phyloP scores from a whole-genome alignment of 768 basidiomycete species.

The Naganishia kalamii region DNA sequence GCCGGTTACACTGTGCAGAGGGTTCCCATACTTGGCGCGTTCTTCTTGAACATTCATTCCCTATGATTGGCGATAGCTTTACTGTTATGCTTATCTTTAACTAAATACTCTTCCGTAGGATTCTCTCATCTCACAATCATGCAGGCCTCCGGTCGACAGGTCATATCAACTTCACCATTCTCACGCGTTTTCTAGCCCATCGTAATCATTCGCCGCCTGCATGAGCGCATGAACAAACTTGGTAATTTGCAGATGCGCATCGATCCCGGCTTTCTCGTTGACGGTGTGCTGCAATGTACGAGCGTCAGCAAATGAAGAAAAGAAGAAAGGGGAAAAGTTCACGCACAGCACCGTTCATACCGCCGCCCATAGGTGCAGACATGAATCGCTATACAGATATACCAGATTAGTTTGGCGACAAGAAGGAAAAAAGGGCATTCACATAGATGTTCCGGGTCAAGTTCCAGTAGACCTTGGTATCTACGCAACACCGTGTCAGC shows the following conservation, averaged over 20 bases:
- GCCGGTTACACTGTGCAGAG: no score
- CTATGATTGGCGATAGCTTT: no score
- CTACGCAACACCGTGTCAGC: neutral
- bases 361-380: slow-evolving; percentile 26
- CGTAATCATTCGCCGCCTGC: slow-evolving; percentile 40
- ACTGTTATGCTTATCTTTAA: no score
- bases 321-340: neutral
- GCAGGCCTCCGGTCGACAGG: no score
- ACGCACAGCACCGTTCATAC: slow-evolving; percentile 27
- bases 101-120: no score
- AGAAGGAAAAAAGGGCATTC: neutral
- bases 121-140: no score
- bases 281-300: slow-evolving; percentile 38
- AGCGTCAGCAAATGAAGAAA: neutral
- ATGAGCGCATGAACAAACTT: slow-evolving; percentile 43
- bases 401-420: neutral
- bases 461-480: slow-evolving; percentile 39
- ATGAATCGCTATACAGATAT: slow-evolving; percentile 31
- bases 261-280: slow-evolving; percentile 40
- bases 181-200: no score
- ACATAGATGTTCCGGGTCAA: slow-evolving; percentile 38
- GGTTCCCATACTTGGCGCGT: no score
- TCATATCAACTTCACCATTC: no score
- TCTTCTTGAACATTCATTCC: no score
- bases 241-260: slow-evolving; percentile 34